Evolutionary conservation across 2,329 filamentous ascomycete genomes (phyloP).

Genomic region (Ophiostoma sp.): DNA sequence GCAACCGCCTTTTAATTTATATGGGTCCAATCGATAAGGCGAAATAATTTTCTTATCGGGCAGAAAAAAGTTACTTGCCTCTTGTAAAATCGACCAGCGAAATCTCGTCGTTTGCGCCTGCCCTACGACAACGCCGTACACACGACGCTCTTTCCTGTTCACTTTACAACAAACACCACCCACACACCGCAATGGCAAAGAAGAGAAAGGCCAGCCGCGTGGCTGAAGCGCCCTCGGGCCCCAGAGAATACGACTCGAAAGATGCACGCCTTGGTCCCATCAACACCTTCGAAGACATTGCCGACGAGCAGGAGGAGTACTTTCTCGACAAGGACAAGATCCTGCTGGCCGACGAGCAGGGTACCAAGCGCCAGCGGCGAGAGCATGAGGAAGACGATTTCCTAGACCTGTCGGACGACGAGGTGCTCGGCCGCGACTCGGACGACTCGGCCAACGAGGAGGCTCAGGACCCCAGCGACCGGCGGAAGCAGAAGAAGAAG

Average conservation of each 20-base stretch:
- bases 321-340: conserved; percentile 84
- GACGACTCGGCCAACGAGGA: conserved; percentile 33
- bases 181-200: conserved; percentile 53
- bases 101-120: conserved; percentile 1
- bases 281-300: conserved; percentile 76
- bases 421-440: conserved; percentile 44
- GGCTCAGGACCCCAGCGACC: conserved; percentile 26
- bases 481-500: conserved; percentile 24
- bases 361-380: conserved; percentile 73
- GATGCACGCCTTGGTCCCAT: conserved; percentile 62
- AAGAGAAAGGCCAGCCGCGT: conserved; percentile 69
- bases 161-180: not conserved
- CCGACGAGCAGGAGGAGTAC: conserved; percentile 93
- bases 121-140: too few relatives aligned
- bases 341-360: conserved; percentile 76
- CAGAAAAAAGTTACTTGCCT: conserved; percentile 21
- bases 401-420: conserved; percentile 63
- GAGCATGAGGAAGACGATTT: conserved; percentile 58
- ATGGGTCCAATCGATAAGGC: conserved; percentile 22
- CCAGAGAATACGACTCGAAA: conserved; percentile 55
- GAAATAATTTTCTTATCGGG: conserved; percentile 24
- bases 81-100: not conserved
- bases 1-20: not conserved
- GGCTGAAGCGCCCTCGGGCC: conserved; percentile 48
- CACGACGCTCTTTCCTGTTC: not conserved